Conservation (phyloP, 495 filamentous ascomycete species). For the Melanomma pulvis-pyrius region DNA sequence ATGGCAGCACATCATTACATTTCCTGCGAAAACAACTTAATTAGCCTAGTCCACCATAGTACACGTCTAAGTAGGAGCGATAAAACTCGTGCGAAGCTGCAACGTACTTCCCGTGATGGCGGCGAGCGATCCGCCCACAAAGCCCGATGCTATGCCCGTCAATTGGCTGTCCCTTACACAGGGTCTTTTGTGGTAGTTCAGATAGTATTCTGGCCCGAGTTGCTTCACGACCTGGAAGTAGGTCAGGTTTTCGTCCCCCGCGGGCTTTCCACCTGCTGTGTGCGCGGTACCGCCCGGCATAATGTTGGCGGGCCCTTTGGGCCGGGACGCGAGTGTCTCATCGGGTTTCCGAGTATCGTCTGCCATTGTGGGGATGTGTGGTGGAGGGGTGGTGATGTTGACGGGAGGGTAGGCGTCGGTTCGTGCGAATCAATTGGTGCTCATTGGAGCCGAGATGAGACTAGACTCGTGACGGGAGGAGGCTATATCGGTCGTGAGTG, state of each 20-base stretch:
- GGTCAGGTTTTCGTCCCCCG: constrained; percentile 46
- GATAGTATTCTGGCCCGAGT: constrained; percentile 69
- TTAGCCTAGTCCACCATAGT: no score
- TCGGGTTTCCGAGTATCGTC: constrained; percentile 52
- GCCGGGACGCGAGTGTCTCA: constrained; percentile 5
- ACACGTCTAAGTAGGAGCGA: no score
- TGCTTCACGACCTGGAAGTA: constrained; percentile 67
- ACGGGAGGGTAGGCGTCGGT: background rate
- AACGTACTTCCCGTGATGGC: constrained; percentile 73
- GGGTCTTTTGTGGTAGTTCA: constrained; percentile 74
- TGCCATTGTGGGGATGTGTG: constrained; percentile 52
- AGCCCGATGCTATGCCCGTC: constrained; percentile 77
- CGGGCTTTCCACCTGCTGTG: constrained; percentile 52
- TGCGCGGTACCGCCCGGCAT: constrained; percentile 43
- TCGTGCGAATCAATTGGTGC: background rate
- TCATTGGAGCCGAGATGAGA: background rate
- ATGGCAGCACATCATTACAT: constrained; percentile 55
- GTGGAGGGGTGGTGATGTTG: background rate
- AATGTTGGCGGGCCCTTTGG: constrained; percentile 49
- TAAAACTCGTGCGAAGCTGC: background rate
- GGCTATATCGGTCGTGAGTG: background rate
- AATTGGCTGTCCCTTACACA: constrained; percentile 82
- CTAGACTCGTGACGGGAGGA: background rate
- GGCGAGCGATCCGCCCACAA: constrained; percentile 70
- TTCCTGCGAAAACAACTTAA: background rate